Evolutionary conservation across 768 basidiomycete genomes (phyloP).

Genomic region (Mycena haematopus): DNA sequence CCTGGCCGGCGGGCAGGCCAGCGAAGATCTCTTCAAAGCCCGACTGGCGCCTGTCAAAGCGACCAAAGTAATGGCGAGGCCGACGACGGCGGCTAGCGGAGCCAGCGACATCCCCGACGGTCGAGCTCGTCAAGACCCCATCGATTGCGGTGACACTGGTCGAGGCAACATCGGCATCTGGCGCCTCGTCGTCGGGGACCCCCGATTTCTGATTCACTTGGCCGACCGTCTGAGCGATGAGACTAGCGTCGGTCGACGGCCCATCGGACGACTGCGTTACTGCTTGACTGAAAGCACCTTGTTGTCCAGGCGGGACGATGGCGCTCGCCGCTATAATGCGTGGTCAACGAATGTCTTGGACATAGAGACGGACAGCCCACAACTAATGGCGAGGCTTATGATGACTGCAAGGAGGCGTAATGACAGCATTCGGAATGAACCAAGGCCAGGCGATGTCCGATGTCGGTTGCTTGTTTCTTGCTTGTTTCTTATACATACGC

Average conservation of each 20-base stretch:
- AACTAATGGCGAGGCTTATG: too few species aligned
- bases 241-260: slow-evolving; percentile 20
- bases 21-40: too few species aligned
- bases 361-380: too few species aligned
- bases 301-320: slow-evolving; percentile 35
- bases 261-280: too few species aligned
- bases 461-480: too few species aligned
- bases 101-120: slow-evolving; percentile 20
- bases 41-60: too few species aligned
- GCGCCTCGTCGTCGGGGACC: slow-evolving; percentile 10
- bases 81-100: slow-evolving; percentile 9
- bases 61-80: too few species aligned
- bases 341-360: too few species aligned
- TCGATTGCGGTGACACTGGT: slow-evolving; percentile 53
- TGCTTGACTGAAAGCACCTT: slow-evolving; percentile 25
- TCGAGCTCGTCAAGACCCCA: slow-evolving; percentile 42
- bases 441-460: too few species aligned
- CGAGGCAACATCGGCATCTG: slow-evolving; percentile 10
- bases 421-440: too few species aligned
- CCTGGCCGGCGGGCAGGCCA: slow-evolving; percentile 29
- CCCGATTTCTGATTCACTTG: slow-evolving; percentile 26
- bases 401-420: too few species aligned
- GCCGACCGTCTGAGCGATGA: slow-evolving; percentile 16
- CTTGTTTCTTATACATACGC: too few species aligned
- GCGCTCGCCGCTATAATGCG: slow-evolving; percentile 26